Base-by-base conservation (phyloP, 345 rosid species). In the Isatis tinctoria region DNA sequence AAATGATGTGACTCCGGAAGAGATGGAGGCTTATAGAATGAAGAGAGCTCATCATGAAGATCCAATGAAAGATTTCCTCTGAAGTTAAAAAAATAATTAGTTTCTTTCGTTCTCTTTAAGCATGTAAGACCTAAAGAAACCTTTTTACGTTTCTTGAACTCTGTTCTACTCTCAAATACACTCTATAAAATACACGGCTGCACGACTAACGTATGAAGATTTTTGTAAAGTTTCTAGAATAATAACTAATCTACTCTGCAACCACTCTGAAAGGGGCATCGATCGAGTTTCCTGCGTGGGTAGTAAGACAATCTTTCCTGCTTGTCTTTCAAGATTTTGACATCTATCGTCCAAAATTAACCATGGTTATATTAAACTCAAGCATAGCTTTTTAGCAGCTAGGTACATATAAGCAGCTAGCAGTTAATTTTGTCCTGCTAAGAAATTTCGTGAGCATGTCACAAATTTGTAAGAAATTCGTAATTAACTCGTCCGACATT, bases 1-100 rank as follows among this genome's bases (percentile, higher is more conserved):
- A 32, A 87, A 86, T 35, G 87, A 88, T 26, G 90, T 84, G 16
- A 88, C 94, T 44, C 80, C 73, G 0, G 90, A 87, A 77, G 95
- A 91, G 20, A 91, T 91, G 97, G 94, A 91, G 65, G 56, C 56
- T 22, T 49, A 53, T 18, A 27, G 59, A 27, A 27, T 53, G 59
- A 53, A 53, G 10, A 53, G 59, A 53, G 59, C 26, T 53, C 59
- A 53, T 10, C 17, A 27, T 11, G 36, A 53, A 4, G 59, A 53
- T 16, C 36, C 59, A 27, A 53, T 53, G 59, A 53, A 53, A n/a
- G 35, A 26, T 6, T 51, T 51, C 32, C 2, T 22, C 5, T 48
- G 54, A 48, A 48, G n/a, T n/a, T n/a, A n/a, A n/a, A n/a, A n/a
- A n/a, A n/a, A n/a, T n/a, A n/a, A n/a, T n/a, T n/a, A n/a, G n/a